A percentile compares a stretch with the other conserved stretches of the same genome.
Evolutionary conservation across 2,329 filamentous ascomycete genomes (phyloP).

Genomic region (Talaromyces islandicus): DNA sequence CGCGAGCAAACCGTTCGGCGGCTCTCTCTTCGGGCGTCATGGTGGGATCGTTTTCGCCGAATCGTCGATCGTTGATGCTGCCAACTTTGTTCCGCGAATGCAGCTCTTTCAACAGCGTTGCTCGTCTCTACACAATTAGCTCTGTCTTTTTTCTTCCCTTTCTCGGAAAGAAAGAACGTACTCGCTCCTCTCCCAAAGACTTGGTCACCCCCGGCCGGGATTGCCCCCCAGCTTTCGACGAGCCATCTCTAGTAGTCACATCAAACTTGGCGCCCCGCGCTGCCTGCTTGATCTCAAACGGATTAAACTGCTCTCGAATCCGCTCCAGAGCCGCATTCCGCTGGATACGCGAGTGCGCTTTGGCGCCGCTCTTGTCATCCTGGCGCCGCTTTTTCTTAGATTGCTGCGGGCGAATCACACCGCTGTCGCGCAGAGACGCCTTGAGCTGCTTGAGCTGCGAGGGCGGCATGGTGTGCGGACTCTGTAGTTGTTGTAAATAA

Average conservation of each 20-base stretch:
- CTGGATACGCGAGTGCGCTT: slow-evolving; percentile 62
- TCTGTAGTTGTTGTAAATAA: background rate
- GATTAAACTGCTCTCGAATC: slow-evolving; percentile 95
- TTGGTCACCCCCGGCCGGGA: slow-evolving; percentile 79
- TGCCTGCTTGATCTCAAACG: slow-evolving; percentile 86
- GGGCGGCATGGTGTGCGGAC: slow-evolving; percentile 70
- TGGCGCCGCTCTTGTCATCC: slow-evolving; percentile 59
- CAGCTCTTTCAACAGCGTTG: slow-evolving; percentile 84
- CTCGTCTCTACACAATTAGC: slow-evolving; percentile 52
- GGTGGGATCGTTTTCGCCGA: slow-evolving; percentile 89
- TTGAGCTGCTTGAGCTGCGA: slow-evolving; percentile 97
- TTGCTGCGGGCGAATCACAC: slow-evolving; percentile 82
- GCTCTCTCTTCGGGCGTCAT: slow-evolving; percentile 93
- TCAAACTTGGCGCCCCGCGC: slow-evolving; percentile 77
- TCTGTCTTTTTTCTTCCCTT: background rate
- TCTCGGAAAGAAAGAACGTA: slow-evolving; percentile 38
- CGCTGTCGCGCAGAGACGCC: slow-evolving; percentile 79
- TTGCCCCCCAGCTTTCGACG: slow-evolving; percentile 50
- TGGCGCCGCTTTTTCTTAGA: slow-evolving; percentile 92
- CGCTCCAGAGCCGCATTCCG: slow-evolving; percentile 70
- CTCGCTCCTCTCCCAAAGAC: slow-evolving; percentile 77
- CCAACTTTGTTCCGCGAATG: slow-evolving; percentile 85
- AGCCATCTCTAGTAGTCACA: slow-evolving; percentile 60
- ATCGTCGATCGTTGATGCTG: slow-evolving; percentile 84
- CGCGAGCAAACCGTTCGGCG: slow-evolving; percentile 80